Conservation (phyloP, 2,329 filamentous ascomycete species). For the Colletotrichum sp. region DNA sequence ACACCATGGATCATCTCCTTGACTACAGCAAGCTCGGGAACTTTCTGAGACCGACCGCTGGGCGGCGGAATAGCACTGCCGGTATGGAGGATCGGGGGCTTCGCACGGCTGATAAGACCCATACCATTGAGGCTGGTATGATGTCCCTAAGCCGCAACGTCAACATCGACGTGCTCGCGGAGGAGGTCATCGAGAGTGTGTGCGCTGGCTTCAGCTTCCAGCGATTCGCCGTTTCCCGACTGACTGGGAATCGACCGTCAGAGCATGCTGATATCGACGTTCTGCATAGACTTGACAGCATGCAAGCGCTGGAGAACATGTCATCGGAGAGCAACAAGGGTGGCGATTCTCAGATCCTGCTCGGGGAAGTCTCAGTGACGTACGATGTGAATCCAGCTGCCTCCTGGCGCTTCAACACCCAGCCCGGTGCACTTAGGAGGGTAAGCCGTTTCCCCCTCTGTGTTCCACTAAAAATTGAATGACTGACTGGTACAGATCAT, state of each 20-base stretch:
- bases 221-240: conserved; percentile 10
- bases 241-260: background rate
- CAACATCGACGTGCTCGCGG: conserved; percentile 34
- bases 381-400: conserved; percentile 52
- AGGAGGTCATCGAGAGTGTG: conserved; percentile 44
- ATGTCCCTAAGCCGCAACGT: conserved; percentile 28
- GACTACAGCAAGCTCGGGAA: conserved; percentile 46
- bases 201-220: conserved; percentile 41
- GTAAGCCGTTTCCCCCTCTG: background rate
- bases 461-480: too few species aligned
- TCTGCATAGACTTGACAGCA: conserved; percentile 16
- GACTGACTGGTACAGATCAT: conserved; percentile 44
- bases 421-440: conserved; percentile 50
- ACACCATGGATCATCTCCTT: conserved; percentile 54
- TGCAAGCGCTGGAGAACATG: conserved; percentile 22
- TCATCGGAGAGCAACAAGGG: background rate
- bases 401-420: conserved; percentile 58
- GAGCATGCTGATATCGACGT: conserved; percentile 4
- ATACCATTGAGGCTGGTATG: conserved; percentile 22
- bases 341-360: background rate
- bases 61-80: too few species aligned
- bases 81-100: background rate
- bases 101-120: background rate
- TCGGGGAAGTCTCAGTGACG: conserved; percentile 44
- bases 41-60: conserved; percentile 22